Conservation (phyloP, 2,329 filamentous ascomycete genomes). For the Paracorniculantispora psalliotae region DNA sequence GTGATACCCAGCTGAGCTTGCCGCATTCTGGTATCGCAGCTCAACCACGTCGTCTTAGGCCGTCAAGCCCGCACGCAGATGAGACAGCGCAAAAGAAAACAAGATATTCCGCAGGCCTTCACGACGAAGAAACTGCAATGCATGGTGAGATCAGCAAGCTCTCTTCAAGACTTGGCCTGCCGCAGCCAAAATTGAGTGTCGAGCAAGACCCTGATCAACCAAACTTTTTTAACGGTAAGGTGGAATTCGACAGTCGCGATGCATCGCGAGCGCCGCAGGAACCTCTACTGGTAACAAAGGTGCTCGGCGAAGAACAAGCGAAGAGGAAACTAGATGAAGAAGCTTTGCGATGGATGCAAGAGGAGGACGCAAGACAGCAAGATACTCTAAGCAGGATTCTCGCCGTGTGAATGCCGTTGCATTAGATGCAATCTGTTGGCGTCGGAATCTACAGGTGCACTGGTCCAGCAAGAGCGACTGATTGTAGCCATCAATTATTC, state of each 20-base stretch:
- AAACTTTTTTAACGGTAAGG: neutral
- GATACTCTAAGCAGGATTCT: neutral
- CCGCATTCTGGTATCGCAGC: neutral
- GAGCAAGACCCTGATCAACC: neutral
- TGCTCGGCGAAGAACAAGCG: neutral
- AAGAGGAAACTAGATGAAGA: neutral
- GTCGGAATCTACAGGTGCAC: no score
- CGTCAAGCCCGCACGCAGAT: neutral
- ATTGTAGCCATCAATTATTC: no score
- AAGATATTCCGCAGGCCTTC: neutral
- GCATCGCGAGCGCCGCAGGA: neutral
- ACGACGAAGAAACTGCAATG: neutral
- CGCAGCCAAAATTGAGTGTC: neutral
- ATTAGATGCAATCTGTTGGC: no score
- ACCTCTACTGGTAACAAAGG: neutral
- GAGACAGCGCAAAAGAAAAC: neutral
- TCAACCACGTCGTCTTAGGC: neutral
- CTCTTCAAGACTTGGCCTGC: neutral
- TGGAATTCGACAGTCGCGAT: neutral
- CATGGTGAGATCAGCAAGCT: neutral
- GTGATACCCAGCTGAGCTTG: neutral
- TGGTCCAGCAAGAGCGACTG: no score
- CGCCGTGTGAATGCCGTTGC: neutral
- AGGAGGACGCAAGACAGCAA: neutral
- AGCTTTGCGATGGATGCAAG: neutral